Base-by-base conservation (phyloP, 768 basidiomycete genomes). In the Leccinum uliginosum region DNA sequence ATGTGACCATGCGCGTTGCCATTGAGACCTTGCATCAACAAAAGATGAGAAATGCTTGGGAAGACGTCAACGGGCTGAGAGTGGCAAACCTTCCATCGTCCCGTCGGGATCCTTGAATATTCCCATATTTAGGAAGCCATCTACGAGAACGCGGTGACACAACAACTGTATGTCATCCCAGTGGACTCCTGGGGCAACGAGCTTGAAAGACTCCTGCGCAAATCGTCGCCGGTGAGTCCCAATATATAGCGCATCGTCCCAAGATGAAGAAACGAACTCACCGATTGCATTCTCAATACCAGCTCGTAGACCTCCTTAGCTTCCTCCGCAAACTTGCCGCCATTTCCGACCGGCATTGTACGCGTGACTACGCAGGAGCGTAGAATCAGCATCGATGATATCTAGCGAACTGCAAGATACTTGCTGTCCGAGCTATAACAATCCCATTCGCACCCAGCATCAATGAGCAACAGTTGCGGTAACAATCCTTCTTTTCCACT, bases 321-420 rank as follows among this genome's bases (percentile, higher is more conserved):
- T 70, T 92, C 89, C 7, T 82, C 73, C 0, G 91, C 89, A 70
- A 95, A 98, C 65, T 82, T 89, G 0, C 96, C 96, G 3, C 87
- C 86, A 64, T 98, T 98, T 0, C 96, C 96, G n/a, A 97, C 84
- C 14, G 91, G 91, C 78, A 89, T 92, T 0, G 89, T 91, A 9
- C 91, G 86, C 2, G 91, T 86, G 59, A 86, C 71, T 86, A 57
- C 80, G 77, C 15, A 75, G 48, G 78, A 77, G 61, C 73, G 29
- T 71, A 52, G 23, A 19, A 17, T 51, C 27, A 52, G 19, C 9
- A 6, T 19, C 4, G 7, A 30, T 15, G 7, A 46, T 24, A 21
- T 27, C 32, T 23, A 47, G 26, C 6, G 32, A 38, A 6, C 4
- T 8, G 34, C 9, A 24, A 32, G 26, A 26, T 14, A 69, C 70